phyloP scores from a whole-genome alignment of 805 yeast species.

The Phaffomyces antillensis region DNA sequence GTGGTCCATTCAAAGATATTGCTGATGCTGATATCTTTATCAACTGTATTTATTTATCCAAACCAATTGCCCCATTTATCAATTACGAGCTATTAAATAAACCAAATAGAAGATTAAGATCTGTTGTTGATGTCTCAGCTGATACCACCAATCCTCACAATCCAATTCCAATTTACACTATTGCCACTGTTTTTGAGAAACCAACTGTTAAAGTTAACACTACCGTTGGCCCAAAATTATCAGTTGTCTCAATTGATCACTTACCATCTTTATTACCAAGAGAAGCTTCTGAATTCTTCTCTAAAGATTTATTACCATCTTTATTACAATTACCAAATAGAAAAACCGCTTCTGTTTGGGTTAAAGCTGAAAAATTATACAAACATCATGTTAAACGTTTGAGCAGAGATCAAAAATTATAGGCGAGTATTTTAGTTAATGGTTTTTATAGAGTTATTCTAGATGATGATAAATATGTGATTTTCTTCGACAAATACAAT shows the following conservation, averaged over 20 bases:
- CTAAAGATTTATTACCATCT: slow-evolving; percentile 83
- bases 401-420: slow-evolving; percentile 38
- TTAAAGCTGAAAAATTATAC: slow-evolving; percentile 74
- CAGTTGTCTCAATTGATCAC: slow-evolving; percentile 94
- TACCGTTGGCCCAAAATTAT: slow-evolving; percentile 73
- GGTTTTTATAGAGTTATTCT: not conserved
- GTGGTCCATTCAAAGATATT: slow-evolving; percentile 96
- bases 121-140: slow-evolving; percentile 96
- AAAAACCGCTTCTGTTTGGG: slow-evolving; percentile 84
- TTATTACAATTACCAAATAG: slow-evolving; percentile 79
- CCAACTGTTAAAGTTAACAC: slow-evolving; percentile 87
- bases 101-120: slow-evolving; percentile 68
- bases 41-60: slow-evolving; percentile 91
- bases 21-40: slow-evolving; percentile 81
- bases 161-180: slow-evolving; percentile 89
- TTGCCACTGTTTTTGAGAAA: slow-evolving; percentile 83
- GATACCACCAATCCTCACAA: slow-evolving; percentile 98
- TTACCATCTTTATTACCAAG: slow-evolving; percentile 93
- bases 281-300: slow-evolving; percentile 91
- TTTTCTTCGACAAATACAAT: not conserved
- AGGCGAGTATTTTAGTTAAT: not conserved
- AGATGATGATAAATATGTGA: too few relatives aligned
- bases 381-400: slow-evolving; percentile 80
- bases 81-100: slow-evolving; percentile 59
- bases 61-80: slow-evolving; percentile 91